Percentiles rank a stretch among this genome's conserved stretches.
Conservation (phyloP, 192 early-diverging fungal species). For the Coemansia reversa region DNA sequence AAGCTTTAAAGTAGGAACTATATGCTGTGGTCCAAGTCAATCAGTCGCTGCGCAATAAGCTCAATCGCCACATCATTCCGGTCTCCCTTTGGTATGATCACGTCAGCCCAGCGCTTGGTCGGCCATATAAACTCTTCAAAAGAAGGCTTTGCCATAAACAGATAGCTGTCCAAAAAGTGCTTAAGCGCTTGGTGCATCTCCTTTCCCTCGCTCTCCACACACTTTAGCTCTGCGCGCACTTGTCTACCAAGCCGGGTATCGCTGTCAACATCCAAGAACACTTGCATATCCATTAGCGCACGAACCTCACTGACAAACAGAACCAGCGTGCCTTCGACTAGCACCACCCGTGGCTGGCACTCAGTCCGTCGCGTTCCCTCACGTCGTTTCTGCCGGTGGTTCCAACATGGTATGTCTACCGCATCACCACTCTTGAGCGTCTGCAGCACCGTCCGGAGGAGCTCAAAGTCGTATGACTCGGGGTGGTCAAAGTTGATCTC, state of each 20-base stretch:
- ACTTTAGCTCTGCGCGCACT: constrained; percentile 34
- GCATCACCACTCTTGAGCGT: constrained; percentile 54
- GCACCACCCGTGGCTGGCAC: constrained; percentile 62
- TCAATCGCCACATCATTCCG: constrained; percentile 64
- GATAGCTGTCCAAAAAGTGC: constrained; percentile 65
- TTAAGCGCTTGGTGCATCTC: constrained; percentile 44
- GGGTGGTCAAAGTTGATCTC: constrained; percentile 70
- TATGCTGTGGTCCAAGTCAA: constrained; percentile 33
- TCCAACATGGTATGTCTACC: constrained; percentile 64
- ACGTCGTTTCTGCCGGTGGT: constrained; percentile 49
- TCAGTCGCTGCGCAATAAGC: constrained; percentile 60
- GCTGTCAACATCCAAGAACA: constrained; percentile 84
- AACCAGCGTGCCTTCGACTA: constrained; percentile 77
- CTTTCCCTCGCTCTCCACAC: constrained; percentile 14
- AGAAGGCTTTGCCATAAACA: constrained; percentile 76
- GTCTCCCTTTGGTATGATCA: constrained; percentile 69
- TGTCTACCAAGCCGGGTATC: constrained; percentile 66
- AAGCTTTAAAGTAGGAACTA: background rate
- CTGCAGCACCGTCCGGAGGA: constrained; percentile 59
- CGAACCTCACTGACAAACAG: constrained; percentile 71
- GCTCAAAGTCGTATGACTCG: constrained; percentile 75
- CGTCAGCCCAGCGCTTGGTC: constrained; percentile 74
- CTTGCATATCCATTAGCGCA: constrained; percentile 70
- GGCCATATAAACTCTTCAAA: constrained; percentile 88
- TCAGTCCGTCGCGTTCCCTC: constrained; percentile 22